Percentiles rank a stretch among this genome's conserved stretches.
Conservation (phyloP, 148 eudicot species). For the Vaccinium vitisidaea region DNA sequence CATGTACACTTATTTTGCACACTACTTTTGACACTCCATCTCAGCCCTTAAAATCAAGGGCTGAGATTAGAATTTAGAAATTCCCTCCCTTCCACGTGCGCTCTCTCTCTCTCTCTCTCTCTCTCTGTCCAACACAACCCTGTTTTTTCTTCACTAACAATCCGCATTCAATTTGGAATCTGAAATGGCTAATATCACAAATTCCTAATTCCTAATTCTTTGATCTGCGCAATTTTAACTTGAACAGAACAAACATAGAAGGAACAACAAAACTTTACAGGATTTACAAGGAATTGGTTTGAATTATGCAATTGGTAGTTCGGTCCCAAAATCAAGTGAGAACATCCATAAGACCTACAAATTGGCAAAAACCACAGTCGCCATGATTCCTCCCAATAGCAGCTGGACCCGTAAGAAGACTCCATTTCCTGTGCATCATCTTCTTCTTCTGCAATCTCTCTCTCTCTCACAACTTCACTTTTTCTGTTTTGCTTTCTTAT, state of each 20-base stretch:
- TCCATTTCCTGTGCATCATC: slow-evolving; percentile 82
- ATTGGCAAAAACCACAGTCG: slow-evolving; percentile 45
- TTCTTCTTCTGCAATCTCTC: slow-evolving; percentile 7
- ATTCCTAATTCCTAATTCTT: not conserved
- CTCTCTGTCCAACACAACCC: no score
- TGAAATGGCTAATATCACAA: not conserved
- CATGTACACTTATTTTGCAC: no score
- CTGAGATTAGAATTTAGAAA: no score
- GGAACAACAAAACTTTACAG: not conserved
- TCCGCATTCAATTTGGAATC: not conserved
- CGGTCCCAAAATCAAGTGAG: not conserved
- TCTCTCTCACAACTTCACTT: not conserved
- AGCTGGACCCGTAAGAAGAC: slow-evolving; percentile 58
- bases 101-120: no score
- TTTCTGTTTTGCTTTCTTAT: no score
- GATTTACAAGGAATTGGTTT: not conserved
- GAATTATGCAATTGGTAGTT: not conserved
- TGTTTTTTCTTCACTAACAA: not conserved
- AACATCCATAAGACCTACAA: not conserved
- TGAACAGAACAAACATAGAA: not conserved
- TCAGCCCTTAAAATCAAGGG: no score
- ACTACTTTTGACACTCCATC: no score
- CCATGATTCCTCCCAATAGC: slow-evolving; percentile 46
- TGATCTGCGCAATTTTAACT: not conserved
- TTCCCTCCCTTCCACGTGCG: no score